Conservation (phyloP, 1,139 yeast species). For the Sugiyamaella sp. region DNA sequence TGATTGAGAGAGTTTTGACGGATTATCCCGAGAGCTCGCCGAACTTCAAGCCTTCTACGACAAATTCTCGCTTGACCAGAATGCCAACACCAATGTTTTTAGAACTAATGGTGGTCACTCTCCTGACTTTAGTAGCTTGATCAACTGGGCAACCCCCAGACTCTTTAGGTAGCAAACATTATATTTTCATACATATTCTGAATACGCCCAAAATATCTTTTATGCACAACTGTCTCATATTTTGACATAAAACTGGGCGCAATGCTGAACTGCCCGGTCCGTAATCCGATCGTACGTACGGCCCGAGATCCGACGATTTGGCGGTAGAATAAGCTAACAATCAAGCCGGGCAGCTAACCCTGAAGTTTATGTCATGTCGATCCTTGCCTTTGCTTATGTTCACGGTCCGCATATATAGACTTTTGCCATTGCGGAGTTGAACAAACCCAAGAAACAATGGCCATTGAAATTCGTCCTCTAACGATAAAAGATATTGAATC, state of each 20-base stretch:
- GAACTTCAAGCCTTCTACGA: conserved; percentile 14
- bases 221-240: no score
- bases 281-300: no score
- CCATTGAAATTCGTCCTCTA: conserved; percentile 7
- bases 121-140: conserved; percentile 9
- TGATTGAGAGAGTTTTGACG: no score
- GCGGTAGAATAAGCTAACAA: no score
- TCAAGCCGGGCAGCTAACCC: no score
- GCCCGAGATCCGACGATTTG: no score
- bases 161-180: neutral
- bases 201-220: neutral
- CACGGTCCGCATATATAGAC: no score
- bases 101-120: conserved; percentile 10
- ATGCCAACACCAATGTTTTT: conserved; percentile 14
- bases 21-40: no score
- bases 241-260: no score
- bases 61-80: conserved; percentile 15
- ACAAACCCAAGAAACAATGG: neutral
- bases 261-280: no score
- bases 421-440: neutral
- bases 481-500: neutral
- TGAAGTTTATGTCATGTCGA: no score
- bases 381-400: neutral
- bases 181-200: neutral
- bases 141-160: conserved; percentile 16